Conservation (phyloP, 768 basidiomycete species). For the Mycena venus region DNA sequence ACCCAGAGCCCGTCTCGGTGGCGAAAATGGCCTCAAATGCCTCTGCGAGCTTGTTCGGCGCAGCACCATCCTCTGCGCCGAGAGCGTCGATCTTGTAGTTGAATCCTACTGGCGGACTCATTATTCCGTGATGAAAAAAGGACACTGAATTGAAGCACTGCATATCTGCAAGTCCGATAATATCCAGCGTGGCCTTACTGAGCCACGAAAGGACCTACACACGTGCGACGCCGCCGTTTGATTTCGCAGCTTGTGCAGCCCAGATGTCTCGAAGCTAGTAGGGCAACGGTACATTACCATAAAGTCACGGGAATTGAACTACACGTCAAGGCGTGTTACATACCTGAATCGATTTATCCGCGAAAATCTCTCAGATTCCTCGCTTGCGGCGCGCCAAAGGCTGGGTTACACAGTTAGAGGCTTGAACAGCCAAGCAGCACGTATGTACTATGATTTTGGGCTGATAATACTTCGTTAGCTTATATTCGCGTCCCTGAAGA, state of each 20-base stretch:
- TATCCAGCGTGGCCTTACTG: conserved; percentile 77
- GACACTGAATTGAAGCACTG: too few species aligned
- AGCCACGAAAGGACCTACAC: conserved; percentile 78
- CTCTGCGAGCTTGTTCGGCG: too few species aligned
- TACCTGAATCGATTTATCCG: conserved; percentile 66
- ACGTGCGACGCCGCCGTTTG: conserved; percentile 39
- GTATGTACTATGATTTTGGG: conserved; percentile 39
- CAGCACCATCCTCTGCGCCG: neutral
- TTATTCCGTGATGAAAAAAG: too few species aligned
- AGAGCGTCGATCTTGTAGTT: conserved; percentile 44
- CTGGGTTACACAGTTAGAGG: conserved; percentile 59
- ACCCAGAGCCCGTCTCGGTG: conserved; percentile 36
- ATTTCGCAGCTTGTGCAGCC: too few species aligned
- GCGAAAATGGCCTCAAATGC: too few species aligned
- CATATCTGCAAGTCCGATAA: too few species aligned
- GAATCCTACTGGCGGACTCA: conserved; percentile 42
- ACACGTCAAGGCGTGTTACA: neutral
- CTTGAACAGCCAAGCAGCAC: too few species aligned
- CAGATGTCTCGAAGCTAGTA: conserved; percentile 66
- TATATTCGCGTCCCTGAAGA: too few species aligned
- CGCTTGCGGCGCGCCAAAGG: conserved; percentile 72
- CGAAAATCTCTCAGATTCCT: conserved; percentile 62
- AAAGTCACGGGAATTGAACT: too few species aligned
- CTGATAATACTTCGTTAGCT: neutral
- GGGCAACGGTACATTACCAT: neutral